Evolutionary conservation across 257 asterid genomes (phyloP).

Genomic region (Nicotiana paniculata): DNA sequence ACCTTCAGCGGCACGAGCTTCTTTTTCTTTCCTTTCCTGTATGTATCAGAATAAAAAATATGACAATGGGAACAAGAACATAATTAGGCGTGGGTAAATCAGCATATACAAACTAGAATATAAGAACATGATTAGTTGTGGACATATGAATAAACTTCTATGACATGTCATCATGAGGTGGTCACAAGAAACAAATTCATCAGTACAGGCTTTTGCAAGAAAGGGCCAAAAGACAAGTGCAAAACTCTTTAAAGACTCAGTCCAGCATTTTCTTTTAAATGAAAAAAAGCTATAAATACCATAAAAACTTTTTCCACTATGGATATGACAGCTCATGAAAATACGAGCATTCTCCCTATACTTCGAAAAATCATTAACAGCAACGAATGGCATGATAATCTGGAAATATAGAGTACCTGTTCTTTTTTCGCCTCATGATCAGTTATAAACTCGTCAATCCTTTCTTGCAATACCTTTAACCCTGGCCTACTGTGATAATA

Average conservation of each 20-base stretch:
- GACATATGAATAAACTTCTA: not conserved
- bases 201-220: not conserved
- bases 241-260: not conserved
- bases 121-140: not conserved
- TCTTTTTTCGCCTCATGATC: constrained; percentile 70
- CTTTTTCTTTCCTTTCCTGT: constrained; percentile 75
- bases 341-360: not conserved
- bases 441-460: constrained; percentile 74
- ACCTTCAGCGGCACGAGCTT: constrained; percentile 78
- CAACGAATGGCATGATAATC: not conserved
- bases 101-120: not conserved
- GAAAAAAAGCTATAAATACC: not conserved
- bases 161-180: not conserved
- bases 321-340: not conserved
- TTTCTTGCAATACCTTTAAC: constrained; percentile 59
- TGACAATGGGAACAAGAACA: not conserved
- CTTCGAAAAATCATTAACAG: not conserved
- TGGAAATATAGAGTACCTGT: constrained; percentile 39
- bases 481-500: constrained; percentile 82
- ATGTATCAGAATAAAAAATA: constrained; percentile 4
- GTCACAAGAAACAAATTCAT: not conserved
- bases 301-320: not conserved
- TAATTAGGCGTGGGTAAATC: not conserved
- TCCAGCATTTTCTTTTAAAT: not conserved
- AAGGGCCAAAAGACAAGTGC: not conserved